These are phyloP conservation scores for Dittrichia graveolens DNA, from an alignment of 129 eudicot genomes.

Conservation along the genomic window DNA sequence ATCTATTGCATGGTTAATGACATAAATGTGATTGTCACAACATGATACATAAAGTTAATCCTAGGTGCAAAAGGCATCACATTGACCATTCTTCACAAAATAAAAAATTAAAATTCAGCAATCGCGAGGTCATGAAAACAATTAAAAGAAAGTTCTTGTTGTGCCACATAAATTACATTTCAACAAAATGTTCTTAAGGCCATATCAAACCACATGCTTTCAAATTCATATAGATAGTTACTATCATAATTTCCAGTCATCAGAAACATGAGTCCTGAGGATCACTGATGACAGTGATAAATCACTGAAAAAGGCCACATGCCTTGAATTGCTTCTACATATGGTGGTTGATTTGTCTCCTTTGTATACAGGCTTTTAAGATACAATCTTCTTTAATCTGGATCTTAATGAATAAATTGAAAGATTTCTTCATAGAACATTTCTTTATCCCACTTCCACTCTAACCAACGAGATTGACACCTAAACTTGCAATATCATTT, in stretches of 20 bases:
- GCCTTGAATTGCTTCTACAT: constrained; percentile 1
- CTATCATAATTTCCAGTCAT: constrained; percentile 1
- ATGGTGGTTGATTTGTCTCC: neutral
- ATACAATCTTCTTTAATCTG: neutral
- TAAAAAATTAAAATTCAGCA: neutral
- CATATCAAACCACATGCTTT: constrained; percentile 13
- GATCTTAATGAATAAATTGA: neutral
- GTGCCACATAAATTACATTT: constrained; percentile 15
- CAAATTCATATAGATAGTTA: constrained; percentile 4
- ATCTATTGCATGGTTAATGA: neutral
- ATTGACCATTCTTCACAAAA: neutral
- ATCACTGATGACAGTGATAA: neutral
- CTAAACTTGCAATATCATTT: constrained; percentile 13
- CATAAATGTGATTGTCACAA: constrained; percentile 9
- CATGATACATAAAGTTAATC: neutral
- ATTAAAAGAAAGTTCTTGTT: neutral
- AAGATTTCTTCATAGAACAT: neutral
- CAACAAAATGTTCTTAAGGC: neutral
- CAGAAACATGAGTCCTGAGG: constrained; percentile 1
- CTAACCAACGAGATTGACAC: constrained; percentile 1
- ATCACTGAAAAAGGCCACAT: neutral
- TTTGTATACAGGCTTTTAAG: neutral
- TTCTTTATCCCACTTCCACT: constrained; percentile 5
- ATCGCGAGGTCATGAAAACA: constrained; percentile 13
- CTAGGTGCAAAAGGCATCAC: constrained; percentile 13